Evolutionary conservation across 1,139 yeast species (phyloP), one percentile per base, ranked within the genome.

Genomic region (Pneumocystis sp.): DNA sequence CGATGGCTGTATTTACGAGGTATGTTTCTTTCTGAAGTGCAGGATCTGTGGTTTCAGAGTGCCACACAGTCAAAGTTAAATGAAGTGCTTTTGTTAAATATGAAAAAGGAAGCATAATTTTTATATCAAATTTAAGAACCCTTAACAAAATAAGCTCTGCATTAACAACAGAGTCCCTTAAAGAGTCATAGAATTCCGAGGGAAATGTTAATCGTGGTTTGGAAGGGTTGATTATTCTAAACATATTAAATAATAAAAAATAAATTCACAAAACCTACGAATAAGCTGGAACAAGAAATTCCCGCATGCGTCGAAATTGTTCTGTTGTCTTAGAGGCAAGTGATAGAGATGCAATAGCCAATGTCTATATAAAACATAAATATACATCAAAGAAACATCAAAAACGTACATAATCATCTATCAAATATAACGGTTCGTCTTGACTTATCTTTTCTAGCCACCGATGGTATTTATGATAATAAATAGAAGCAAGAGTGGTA

Each of bases 301-400:
- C 70, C 35, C 70, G 65, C 10, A 67, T 65, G 8, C 70, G 66
- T 21, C 70, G 66, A 8, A 67, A 66, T 21, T 65, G 65, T 61
- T 69, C 70, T 5, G 70, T 66, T 6, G 68, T 59, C 60, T 69
- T 69, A 31, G 68, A 61, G 7, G 70, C 69, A 21, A 68, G 65
- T 5, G 69, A 66, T 5, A 69, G 61, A 34, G 65, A 50, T 8
- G 69, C 65, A 21, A 69, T 29, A 6, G 62, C 63, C 12, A 68
- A 63, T 12, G 65, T 66, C 65, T 67, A 60, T 31, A 50, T 12
- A 25, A 50, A 25, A 50, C 15, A 40, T 40, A 50, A 31, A 2
- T 12, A 19, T 50, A 7, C 1, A 21, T 25, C 17, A 50, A 25
- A 21, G 21, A 50, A 25, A 25, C 10, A 50, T 12, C n/a, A 25